Evolutionary conservation across 495 filamentous ascomycete genomes (phyloP).

Genomic region (Talaromyces wortmannii): DNA sequence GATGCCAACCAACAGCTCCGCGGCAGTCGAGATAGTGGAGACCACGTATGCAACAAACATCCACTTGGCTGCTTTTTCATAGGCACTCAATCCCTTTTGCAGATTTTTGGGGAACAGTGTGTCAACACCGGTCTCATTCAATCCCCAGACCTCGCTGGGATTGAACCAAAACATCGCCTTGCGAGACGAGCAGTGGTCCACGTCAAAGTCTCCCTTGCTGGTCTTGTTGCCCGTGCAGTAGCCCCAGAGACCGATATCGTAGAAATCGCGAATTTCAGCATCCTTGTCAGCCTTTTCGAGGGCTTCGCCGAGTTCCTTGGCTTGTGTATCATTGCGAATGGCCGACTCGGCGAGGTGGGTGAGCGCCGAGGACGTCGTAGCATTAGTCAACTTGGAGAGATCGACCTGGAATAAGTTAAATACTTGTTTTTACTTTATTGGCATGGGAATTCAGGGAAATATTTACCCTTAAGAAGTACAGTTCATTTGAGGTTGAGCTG

Average conservation of each 20-base stretch:
- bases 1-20: slow-evolving; percentile 62
- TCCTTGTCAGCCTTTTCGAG: slow-evolving; percentile 31
- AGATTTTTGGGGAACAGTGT: slow-evolving; percentile 54
- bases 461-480: slow-evolving; percentile 69
- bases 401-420: slow-evolving; percentile 22
- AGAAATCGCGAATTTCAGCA: slow-evolving; percentile 63
- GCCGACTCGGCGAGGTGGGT: slow-evolving; percentile 8
- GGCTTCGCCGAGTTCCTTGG: slow-evolving; percentile 18
- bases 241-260: slow-evolving; percentile 77
- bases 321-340: slow-evolving; percentile 17
- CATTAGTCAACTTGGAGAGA: slow-evolving; percentile 24
- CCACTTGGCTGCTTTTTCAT: slow-evolving; percentile 68
- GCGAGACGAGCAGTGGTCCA: slow-evolving; percentile 45
- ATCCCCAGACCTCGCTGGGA: slow-evolving; percentile 50
- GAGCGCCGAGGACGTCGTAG: slow-evolving; percentile 11
- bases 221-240: slow-evolving; percentile 71
- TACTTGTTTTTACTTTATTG: slow-evolving; percentile 7
- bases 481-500: slow-evolving; percentile 32
- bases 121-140: slow-evolving; percentile 47
- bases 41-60: slow-evolving; percentile 66
- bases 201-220: slow-evolving; percentile 24
- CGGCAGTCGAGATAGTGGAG: slow-evolving; percentile 61
- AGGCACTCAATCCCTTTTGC: slow-evolving; percentile 57
- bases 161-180: slow-evolving; percentile 74
- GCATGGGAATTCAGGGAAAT: neutral